phyloP scores from a whole-genome alignment of 2,329 filamentous ascomycete species.

The Neofusicoccum cordaticola region DNA sequence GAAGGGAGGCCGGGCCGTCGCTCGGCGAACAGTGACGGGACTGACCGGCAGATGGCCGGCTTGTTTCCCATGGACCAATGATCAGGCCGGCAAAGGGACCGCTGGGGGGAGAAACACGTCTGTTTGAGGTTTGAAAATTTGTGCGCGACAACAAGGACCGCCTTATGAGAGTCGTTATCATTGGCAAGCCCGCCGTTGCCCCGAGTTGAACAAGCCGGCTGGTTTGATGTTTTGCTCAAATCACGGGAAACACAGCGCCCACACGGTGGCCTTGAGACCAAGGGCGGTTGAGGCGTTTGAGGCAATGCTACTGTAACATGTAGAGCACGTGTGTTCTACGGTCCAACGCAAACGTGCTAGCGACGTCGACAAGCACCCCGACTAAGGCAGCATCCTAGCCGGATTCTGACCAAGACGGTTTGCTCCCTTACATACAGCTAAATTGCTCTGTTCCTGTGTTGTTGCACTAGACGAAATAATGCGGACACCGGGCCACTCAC shows the following conservation, averaged over 20 bases:
- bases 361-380: not conserved
- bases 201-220: not conserved
- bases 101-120: not conserved
- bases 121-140: not conserved
- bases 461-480: not conserved
- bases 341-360: not conserved
- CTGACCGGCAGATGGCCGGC: not conserved
- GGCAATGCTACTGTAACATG: not conserved
- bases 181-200: not conserved
- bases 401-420: not conserved
- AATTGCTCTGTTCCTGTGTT: not conserved
- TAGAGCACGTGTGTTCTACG: constrained; percentile 6
- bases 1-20: not conserved
- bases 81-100: not conserved
- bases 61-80: not conserved
- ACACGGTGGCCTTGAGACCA: not conserved
- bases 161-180: not conserved
- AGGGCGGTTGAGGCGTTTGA: not conserved
- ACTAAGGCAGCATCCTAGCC: not conserved
- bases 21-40: not conserved
- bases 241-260: not conserved
- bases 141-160: not conserved
- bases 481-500: not conserved
- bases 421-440: not conserved
- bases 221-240: not conserved